phyloP scores from a whole-genome alignment of 352 stramenopile genomes.

The Phytophthora nicotianae region DNA sequence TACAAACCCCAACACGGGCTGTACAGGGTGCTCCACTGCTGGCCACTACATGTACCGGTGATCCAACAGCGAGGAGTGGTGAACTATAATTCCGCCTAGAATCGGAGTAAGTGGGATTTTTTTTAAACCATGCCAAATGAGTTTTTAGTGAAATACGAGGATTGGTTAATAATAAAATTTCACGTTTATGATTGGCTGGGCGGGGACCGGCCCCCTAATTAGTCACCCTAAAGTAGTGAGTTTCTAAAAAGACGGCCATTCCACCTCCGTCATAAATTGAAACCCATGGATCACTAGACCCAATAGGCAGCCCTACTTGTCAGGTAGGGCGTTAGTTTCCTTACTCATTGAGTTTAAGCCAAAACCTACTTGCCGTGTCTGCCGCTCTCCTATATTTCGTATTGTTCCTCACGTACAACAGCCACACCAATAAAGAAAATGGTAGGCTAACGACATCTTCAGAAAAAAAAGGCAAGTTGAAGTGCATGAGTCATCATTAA shows the following conservation, averaged over 20 bases:
- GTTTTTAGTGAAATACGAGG: neutral
- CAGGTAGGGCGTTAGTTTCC: constrained; percentile 90
- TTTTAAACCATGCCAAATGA: neutral
- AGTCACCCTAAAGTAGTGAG: constrained; percentile 55
- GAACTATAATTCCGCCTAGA: too few relatives aligned
- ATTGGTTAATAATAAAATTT: constrained; percentile 5
- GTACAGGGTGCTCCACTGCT: too few relatives aligned
- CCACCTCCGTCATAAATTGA: constrained; percentile 82
- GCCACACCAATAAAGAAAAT: neutral
- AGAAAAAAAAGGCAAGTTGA: constrained; percentile 31
- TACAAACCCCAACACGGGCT: too few relatives aligned
- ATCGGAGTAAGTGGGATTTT: too few relatives aligned
- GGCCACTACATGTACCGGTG: too few relatives aligned
- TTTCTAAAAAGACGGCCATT: constrained; percentile 59
- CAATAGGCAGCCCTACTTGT: constrained; percentile 75
- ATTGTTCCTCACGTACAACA: constrained; percentile 16
- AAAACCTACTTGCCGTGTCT: neutral
- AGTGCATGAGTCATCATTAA: constrained; percentile 18
- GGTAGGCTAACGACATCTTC: neutral
- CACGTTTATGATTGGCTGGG: constrained; percentile 13
- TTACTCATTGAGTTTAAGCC: constrained; percentile 95
- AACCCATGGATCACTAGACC: constrained; percentile 55
- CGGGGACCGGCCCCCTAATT: constrained; percentile 57
- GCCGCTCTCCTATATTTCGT: neutral
- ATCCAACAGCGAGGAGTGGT: too few relatives aligned